phyloP scores from a whole-genome alignment of 2,329 filamentous ascomycete genomes.

The Claviceps humidiphila region DNA sequence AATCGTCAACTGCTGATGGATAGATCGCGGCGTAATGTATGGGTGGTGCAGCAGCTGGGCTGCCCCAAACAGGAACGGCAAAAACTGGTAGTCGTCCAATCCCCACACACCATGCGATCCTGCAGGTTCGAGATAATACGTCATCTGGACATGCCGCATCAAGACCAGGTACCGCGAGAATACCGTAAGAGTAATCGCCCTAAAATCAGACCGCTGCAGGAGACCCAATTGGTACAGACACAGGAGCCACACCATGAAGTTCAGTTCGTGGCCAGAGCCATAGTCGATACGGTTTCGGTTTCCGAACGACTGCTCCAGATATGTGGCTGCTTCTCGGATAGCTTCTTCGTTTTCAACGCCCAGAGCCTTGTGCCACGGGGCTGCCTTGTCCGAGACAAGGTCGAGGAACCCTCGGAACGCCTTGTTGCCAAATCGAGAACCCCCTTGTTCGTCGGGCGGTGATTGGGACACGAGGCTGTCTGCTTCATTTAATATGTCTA shows the following conservation, averaged over 20 bases:
- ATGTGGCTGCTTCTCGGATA: constrained; percentile 60
- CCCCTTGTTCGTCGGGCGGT: constrained; percentile 73
- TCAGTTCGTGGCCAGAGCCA: constrained; percentile 91
- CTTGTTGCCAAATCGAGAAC: constrained; percentile 90
- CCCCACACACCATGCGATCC: constrained; percentile 98
- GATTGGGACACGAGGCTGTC: constrained; percentile 52
- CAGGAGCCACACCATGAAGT: constrained; percentile 94
- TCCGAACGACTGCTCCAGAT: constrained; percentile 73
- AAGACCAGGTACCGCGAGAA: constrained; percentile 73
- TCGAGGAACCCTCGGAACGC: constrained; percentile 75
- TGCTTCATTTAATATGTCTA: constrained; percentile 57
- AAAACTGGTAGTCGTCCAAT: constrained; percentile 91
- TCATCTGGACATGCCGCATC: constrained; percentile 78
- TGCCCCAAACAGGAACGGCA: constrained; percentile 90
- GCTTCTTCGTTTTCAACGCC: constrained; percentile 39
- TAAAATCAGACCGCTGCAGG: constrained; percentile 54
- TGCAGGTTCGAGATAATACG: constrained; percentile 93
- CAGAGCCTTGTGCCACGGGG: constrained; percentile 50
- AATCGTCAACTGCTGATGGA: constrained; percentile 77
- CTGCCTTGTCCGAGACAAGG: constrained; percentile 42
- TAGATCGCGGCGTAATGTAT: constrained; percentile 64
- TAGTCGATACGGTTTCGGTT: constrained; percentile 86
- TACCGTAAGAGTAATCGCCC: constrained; percentile 58
- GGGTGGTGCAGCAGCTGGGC: constrained; percentile 77
- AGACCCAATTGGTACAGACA: constrained; percentile 71